These are phyloP conservation scores for Penicillium alfredii DNA, from an alignment of 495 filamentous ascomycete species.

Conservation along the genomic window DNA sequence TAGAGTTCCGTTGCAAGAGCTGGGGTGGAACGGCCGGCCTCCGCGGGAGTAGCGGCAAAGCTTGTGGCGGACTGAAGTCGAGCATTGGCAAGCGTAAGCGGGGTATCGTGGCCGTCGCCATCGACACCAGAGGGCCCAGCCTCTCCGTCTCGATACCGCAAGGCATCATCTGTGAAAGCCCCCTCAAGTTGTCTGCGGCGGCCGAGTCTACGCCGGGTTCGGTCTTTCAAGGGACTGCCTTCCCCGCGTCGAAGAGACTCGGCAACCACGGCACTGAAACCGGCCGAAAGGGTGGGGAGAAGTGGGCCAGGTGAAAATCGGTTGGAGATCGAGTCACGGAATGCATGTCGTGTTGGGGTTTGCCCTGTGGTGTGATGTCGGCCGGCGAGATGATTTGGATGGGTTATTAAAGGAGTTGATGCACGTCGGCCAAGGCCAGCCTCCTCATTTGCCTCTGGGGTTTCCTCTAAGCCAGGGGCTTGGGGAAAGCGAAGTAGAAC, in stretches of 20 bases:
- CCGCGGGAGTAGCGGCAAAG: constrained; percentile 15
- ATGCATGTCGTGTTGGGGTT: constrained; percentile 28
- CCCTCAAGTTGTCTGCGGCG: constrained; percentile 28
- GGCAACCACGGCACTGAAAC: constrained; percentile 55
- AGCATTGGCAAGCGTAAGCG: constrained; percentile 21
- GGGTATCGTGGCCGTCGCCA: constrained; percentile 12
- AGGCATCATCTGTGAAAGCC: constrained; percentile 17
- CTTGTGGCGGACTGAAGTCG: constrained; percentile 30
- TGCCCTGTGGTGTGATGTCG: constrained; percentile 24
- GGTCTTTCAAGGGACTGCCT: constrained; percentile 33
- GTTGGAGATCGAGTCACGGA: constrained; percentile 35
- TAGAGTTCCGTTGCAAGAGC: constrained; percentile 17
- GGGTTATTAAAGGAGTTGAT: constrained; percentile 11
- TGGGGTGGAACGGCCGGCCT: constrained; percentile 24
- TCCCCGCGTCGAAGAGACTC: constrained; percentile 54
- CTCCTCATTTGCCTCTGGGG: constrained; percentile 4
- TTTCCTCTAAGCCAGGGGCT: constrained; percentile 29
- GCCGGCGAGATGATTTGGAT: constrained; percentile 9
- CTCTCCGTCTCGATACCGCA: constrained; percentile 18
- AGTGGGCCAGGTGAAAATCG: constrained; percentile 38
- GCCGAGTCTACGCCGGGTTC: constrained; percentile 17
- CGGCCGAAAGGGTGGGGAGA: constrained; percentile 44
- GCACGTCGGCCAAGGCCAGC: constrained; percentile 11
- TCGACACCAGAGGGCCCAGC: constrained; percentile 7
- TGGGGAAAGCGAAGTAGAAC: constrained; percentile 37